Base-by-base conservation (phyloP, 345 rosid genomes). In the Rhizophora apiculata region DNA sequence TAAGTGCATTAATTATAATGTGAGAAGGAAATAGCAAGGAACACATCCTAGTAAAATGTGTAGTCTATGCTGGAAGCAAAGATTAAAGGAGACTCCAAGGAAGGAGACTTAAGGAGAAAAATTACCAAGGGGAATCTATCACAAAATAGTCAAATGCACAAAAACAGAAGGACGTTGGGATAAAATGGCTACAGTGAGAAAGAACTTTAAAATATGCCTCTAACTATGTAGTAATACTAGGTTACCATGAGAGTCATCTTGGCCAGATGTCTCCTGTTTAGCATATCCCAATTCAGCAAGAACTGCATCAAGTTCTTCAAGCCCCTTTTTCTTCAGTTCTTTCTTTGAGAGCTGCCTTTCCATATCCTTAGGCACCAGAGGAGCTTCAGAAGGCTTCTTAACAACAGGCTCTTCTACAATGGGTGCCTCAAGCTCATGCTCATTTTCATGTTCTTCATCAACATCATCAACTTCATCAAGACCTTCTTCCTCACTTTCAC, bases 331-430 rank as follows among this genome's bases (percentile, higher is more conserved):
- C 72, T 89, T 92, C 82, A 71, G 78, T 83, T 92, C 98, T 75
- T 89, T 92, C 77, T 92, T 92, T 3, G 98, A 89, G 65, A 92
- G 98, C 52, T 92, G 96, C 72, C 88, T 92, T 64, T 89, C 98
- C 60, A 91, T 61, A 69, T 92, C 96, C 76, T 87, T 92, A 20
- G 82, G 84, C 37, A 72, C 80, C 18, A 71, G 78, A 78, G 86
- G 75, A 77, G 62, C 84, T 75, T 80, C 91, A 64, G 84, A 75
- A 68, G 81, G 65, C 78, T 78, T 86, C 82, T 71, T 81, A 48
- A 62, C 88, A 64, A 70, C 78, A 31, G 85, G 85, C 75, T 87
- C 96, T 15, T 65, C 77, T 20, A 74, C 82, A 24, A 68, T 79
- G 26, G 79, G 80, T 57, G 67, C 74, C 60, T 87, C 91, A 8